Base-by-base conservation (phyloP, 2,329 filamentous ascomycete genomes). In the Cladosporium phlei region DNA sequence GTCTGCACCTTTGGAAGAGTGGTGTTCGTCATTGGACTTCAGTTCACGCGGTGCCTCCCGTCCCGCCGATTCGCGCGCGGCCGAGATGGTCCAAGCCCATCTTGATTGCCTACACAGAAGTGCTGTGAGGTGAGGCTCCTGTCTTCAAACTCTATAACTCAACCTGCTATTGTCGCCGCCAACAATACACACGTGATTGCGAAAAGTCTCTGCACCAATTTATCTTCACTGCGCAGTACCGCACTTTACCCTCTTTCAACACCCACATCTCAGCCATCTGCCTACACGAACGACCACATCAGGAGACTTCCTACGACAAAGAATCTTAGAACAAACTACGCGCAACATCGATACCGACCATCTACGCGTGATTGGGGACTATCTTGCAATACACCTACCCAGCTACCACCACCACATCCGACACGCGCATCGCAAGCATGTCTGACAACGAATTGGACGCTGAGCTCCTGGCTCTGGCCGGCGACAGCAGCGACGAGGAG, bases 391-490 rank as follows among this genome's bases (percentile, higher is more conserved):
- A 33, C 24, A 6, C 24, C 24, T 25, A 11, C 24, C 6, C 24
- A 6, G 11, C 24, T 11, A 25, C 16, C 19, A 14, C 20, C 14
- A n/a, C 22, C n/a, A 16, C 25, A 22, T 21, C 19, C 11, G 21
- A n/a, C 12, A 5, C 16, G 16, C 30, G 29, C 30, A 37, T 22
- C 17, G 14, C 22, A 14, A n/a, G 17, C n/a, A 47, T 47, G 44
- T 47, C 44, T 47, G 87, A 91, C 63, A 59, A 65, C 54, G 70
- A 72, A 48, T 79, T 96, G 56, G 91, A 97, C 65, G 89, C 91
- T 59, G 91, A 96, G 72, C 83, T 97, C 55, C 84, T 97, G 55
- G 90, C 88, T 62, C 82, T 97, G 55, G 93, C 90, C 46, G 93
- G 88, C 60, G 85, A 74, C 58, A 65, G 68, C 48, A 70, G 71